Conservation (phyloP, 306 rosid species). For the Malus fusca region DNA sequence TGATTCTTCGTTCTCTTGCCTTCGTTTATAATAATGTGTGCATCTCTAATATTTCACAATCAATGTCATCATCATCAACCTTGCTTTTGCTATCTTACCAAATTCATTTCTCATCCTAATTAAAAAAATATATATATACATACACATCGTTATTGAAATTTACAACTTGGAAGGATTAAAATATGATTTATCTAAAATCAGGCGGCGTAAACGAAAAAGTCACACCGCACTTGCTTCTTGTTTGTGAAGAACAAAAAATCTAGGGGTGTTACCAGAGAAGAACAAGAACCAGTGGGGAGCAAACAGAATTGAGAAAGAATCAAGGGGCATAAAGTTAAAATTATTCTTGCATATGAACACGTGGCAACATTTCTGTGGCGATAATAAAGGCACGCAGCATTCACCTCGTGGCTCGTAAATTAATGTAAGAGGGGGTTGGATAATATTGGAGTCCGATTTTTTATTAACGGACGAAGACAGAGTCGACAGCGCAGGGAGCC, state of each 20-base stretch:
- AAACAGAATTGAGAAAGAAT: background rate
- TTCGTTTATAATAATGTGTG: background rate
- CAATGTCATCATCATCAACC: background rate
- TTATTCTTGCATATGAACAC: background rate
- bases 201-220: background rate
- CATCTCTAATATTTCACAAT: slow-evolving; percentile 26
- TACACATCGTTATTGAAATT: background rate
- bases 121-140: no score
- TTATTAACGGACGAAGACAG: no score
- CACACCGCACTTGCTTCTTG: background rate
- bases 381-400: background rate
- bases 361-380: background rate
- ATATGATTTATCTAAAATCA: background rate
- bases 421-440: background rate
- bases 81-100: background rate
- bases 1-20: no score
- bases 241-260: background rate
- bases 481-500: no score
- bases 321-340: background rate
- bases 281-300: background rate
- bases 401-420: background rate
- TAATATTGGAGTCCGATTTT: background rate
- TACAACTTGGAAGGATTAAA: background rate
- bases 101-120: no score
- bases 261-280: no score